A percentile compares a stretch with the other conserved stretches of the same genome.
These are phyloP conservation scores for Euryodendron excelsum DNA, from an alignment of 148 eudicot genomes.

Conservation along the genomic window DNA sequence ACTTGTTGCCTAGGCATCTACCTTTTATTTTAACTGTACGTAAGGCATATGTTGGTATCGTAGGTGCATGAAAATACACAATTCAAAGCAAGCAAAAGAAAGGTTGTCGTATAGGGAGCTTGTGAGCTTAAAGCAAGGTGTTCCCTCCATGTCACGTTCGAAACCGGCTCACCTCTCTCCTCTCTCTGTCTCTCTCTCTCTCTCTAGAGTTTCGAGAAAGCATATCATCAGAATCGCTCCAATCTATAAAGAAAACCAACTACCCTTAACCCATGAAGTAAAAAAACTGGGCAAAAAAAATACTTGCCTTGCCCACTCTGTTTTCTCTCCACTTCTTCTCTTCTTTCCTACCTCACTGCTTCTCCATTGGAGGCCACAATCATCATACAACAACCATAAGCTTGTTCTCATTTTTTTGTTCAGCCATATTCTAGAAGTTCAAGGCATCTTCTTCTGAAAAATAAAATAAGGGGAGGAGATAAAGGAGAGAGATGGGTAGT, in stretches of 20 bases:
- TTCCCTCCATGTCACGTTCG: conserved; percentile 2
- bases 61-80: conserved; percentile 29
- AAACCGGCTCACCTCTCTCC: background rate
- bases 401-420: background rate
- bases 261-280: conserved; percentile 25
- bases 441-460: too few species aligned
- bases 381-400: background rate
- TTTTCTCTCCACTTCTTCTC: background rate
- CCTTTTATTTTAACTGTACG: conserved; percentile 7
- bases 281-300: conserved; percentile 11
- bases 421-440: too few species aligned
- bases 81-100: conserved; percentile 12
- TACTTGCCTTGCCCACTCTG: background rate
- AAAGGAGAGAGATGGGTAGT: conserved; percentile 13
- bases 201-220: conserved; percentile 38
- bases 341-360: background rate
- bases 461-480: background rate
- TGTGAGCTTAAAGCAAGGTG: conserved; percentile 13
- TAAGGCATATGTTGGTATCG: conserved; percentile 8
- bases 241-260: conserved; percentile 53
- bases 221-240: conserved; percentile 31
- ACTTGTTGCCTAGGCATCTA: too few species aligned
- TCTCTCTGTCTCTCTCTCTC: conserved; percentile 18
- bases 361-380: too few species aligned
- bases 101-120: conserved; percentile 14